These are phyloP conservation scores for Tetrastigma voinierianum DNA, from an alignment of 164 flowering plant genomes.

Conservation along the genomic window DNA sequence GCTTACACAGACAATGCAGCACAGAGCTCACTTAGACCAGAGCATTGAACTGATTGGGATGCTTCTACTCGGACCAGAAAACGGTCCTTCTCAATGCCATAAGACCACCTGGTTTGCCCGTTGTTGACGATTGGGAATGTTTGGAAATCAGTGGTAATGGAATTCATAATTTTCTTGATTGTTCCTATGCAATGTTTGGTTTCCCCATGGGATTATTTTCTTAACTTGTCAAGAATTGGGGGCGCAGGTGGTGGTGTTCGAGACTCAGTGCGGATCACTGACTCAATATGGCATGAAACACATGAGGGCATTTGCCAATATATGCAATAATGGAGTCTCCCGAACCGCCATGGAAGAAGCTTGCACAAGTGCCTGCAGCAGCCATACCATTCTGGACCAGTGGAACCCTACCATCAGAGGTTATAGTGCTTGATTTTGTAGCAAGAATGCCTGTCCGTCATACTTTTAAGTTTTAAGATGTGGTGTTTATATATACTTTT, in stretches of 20 bases:
- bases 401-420: constrained; percentile 49
- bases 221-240: not conserved
- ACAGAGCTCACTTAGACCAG: constrained; percentile 64
- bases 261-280: constrained; percentile 69
- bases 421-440: constrained; percentile 51
- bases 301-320: constrained; percentile 89
- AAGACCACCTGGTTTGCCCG: constrained; percentile 47
- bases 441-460: too few species aligned
- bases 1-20: constrained; percentile 48
- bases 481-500: too few species aligned
- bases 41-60: constrained; percentile 64
- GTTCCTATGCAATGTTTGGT: not conserved
- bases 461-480: too few species aligned
- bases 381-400: constrained; percentile 12
- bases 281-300: constrained; percentile 96
- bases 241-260: constrained; percentile 63
- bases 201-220: not conserved
- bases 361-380: constrained; percentile 44
- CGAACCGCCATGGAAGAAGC: constrained; percentile 52
- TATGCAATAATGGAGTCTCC: constrained; percentile 66
- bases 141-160: constrained; percentile 65
- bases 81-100: constrained; percentile 42
- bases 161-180: not conserved
- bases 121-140: constrained; percentile 89
- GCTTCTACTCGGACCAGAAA: constrained; percentile 55